These are phyloP conservation scores for Fusarium sororula DNA, from an alignment of 2,329 filamentous ascomycete species.

Conservation along the genomic window DNA sequence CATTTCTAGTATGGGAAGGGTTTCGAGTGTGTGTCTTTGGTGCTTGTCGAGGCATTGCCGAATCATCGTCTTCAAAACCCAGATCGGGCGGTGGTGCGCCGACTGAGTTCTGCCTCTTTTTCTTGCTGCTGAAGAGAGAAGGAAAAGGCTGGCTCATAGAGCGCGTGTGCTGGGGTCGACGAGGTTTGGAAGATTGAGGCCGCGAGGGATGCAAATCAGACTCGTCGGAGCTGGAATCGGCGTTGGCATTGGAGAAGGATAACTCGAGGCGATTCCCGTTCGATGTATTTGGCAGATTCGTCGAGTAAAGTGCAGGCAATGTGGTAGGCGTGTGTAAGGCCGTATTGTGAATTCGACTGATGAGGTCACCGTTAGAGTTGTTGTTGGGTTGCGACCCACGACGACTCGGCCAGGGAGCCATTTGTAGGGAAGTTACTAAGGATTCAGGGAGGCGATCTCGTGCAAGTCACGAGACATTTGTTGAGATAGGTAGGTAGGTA, in stretches of 20 bases:
- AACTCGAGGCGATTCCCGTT: conserved; percentile 39
- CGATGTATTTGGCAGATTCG: conserved; percentile 1
- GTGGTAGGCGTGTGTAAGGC: conserved; percentile 47
- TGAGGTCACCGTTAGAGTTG: conserved; percentile 44
- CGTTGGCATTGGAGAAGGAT: conserved; percentile 43
- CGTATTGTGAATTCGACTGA: conserved; percentile 50
- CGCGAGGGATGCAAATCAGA: conserved; percentile 49
- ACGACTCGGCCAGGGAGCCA: conserved; percentile 47
- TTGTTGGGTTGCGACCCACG: conserved; percentile 44
- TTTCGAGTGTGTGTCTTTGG: conserved; percentile 40
- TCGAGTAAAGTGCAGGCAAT: conserved; percentile 34
- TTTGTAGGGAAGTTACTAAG: conserved; percentile 37
- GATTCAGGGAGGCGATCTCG: conserved; percentile 17
- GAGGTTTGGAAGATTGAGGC: conserved; percentile 33
- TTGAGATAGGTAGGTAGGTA: neutral
- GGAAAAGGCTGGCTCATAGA: conserved; percentile 86
- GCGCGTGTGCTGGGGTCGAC: conserved; percentile 49
- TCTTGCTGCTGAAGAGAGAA: conserved; percentile 70
- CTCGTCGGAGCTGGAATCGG: conserved; percentile 57
- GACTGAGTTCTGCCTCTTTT: conserved; percentile 60
- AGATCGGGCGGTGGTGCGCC: conserved; percentile 47
- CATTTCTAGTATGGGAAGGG: conserved; percentile 46
- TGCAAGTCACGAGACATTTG: conserved; percentile 14
- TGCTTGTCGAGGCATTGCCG: conserved; percentile 38
- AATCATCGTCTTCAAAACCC: conserved; percentile 44